Evolutionary conservation across 176 grass and related monocot species (phyloP).

Genomic region (Metroxylon sagu): DNA sequence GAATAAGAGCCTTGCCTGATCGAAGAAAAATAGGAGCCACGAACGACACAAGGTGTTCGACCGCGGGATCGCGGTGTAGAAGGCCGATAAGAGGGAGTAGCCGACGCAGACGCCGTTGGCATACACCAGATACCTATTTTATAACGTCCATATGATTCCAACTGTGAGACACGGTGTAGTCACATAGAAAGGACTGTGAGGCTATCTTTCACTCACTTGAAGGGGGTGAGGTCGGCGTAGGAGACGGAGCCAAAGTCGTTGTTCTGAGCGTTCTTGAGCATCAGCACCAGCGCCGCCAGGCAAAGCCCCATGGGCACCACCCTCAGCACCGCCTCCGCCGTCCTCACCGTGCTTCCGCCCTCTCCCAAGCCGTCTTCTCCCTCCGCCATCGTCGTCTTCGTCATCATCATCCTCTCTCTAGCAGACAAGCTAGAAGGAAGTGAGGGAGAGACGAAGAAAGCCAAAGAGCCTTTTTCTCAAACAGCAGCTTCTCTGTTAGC

Average conservation of each 20-base stretch:
- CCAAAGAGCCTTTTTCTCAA: too few relatives aligned
- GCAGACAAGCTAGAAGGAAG: too few relatives aligned
- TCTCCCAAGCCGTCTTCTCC: neutral
- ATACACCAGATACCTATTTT: constrained; percentile 58
- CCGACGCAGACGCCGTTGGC: constrained; percentile 76
- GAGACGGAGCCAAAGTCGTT: constrained; percentile 74
- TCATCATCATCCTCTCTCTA: neutral
- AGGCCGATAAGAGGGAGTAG: constrained; percentile 64
- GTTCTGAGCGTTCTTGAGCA: constrained; percentile 60
- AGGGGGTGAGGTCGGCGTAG: constrained; percentile 76
- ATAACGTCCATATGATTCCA: neutral
- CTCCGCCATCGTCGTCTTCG: neutral
- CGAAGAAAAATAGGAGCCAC: constrained; percentile 81
- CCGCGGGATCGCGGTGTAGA: constrained; percentile 55
- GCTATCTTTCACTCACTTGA: constrained; percentile 35
- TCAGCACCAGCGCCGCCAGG: constrained; percentile 67
- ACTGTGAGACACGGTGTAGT: too few relatives aligned
- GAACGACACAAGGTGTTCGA: constrained; percentile 39
- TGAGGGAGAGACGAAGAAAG: too few relatives aligned
- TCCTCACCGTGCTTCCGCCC: constrained; percentile 22
- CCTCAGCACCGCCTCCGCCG: constrained; percentile 64
- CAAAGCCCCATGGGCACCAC: constrained; percentile 63
- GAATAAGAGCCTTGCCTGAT: constrained; percentile 40
- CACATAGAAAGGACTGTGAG: too few relatives aligned
- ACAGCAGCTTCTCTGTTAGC: too few relatives aligned